These are phyloP conservation scores for Echium plantagineum DNA, from an alignment of 257 asterid species.

Conservation along the genomic window DNA sequence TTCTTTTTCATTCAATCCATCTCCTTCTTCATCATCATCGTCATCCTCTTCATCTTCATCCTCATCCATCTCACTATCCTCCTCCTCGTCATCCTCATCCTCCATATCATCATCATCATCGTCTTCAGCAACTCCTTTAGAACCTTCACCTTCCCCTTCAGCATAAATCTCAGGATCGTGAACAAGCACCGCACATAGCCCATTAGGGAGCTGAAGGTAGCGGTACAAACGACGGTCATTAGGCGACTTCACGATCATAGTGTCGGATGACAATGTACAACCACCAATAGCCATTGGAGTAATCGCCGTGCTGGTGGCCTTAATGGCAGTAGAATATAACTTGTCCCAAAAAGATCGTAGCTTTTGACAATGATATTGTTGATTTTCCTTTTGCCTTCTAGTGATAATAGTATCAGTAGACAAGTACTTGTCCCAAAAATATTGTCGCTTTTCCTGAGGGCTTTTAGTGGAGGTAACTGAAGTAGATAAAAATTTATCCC, in stretches of 20 bases:
- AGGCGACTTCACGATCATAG: slow-evolving; percentile 63
- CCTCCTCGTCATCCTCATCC: slow-evolving; percentile 28
- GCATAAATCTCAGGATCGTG: slow-evolving; percentile 94
- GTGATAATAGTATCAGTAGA: no score
- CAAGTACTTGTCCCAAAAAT: no score
- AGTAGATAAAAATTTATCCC: no score
- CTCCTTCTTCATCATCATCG: slow-evolving; percentile 24
- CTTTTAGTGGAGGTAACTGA: no score
- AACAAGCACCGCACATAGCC: slow-evolving; percentile 74
- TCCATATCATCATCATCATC: slow-evolving; percentile 24
- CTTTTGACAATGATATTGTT: no score
- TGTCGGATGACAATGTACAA: slow-evolving; percentile 55
- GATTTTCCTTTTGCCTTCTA: no score
- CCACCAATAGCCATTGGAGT: slow-evolving; percentile 41
- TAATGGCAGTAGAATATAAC: no score
- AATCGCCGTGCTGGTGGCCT: neutral
- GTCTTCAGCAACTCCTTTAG: slow-evolving; percentile 10
- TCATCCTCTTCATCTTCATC: slow-evolving; percentile 36
- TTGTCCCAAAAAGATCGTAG: no score
- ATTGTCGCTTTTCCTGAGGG: no score
- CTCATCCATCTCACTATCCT: slow-evolving; percentile 24
- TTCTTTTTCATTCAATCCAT: slow-evolving; percentile 8
- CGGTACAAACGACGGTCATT: slow-evolving; percentile 82
- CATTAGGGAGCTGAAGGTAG: slow-evolving; percentile 67
- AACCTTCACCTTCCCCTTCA: slow-evolving; percentile 9